phyloP scores from a whole-genome alignment of 768 basidiomycete species.

The Leccinum barrowsii region DNA sequence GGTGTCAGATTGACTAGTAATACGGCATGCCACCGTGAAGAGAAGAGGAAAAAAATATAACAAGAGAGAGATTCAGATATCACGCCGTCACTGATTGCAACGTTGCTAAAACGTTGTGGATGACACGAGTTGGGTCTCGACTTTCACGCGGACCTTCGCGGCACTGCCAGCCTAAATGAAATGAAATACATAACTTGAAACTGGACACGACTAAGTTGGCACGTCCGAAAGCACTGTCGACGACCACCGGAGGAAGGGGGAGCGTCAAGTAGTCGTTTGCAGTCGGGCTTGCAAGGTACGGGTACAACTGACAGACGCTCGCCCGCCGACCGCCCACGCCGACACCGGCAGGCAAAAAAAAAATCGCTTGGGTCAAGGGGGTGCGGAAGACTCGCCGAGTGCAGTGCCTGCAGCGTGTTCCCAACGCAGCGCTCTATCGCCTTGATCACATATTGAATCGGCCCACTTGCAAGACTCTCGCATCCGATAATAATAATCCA shows the following conservation, averaged over 20 bases:
- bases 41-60: not conserved
- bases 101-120: conserved; percentile 31
- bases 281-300: not conserved
- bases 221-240: not conserved
- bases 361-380: conserved; percentile 17
- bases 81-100: conserved; percentile 19
- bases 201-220: not conserved
- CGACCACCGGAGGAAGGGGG: not conserved
- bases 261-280: not conserved
- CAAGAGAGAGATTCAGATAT: not conserved
- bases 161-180: not conserved
- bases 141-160: not conserved
- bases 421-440: conserved; percentile 12
- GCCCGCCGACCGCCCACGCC: not conserved
- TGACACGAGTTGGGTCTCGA: conserved; percentile 20
- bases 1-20: conserved; percentile 8
- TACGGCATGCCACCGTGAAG: conserved; percentile 9
- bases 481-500: not conserved
- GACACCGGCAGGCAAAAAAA: not conserved
- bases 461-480: too few relatives aligned
- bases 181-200: not conserved
- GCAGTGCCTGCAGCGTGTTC: conserved; percentile 12
- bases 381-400: not conserved
- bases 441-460: not conserved
- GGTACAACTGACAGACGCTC: too few relatives aligned